phyloP scores from a whole-genome alignment of 305 asterid genomes.

The Fraxinus angustifolia region DNA sequence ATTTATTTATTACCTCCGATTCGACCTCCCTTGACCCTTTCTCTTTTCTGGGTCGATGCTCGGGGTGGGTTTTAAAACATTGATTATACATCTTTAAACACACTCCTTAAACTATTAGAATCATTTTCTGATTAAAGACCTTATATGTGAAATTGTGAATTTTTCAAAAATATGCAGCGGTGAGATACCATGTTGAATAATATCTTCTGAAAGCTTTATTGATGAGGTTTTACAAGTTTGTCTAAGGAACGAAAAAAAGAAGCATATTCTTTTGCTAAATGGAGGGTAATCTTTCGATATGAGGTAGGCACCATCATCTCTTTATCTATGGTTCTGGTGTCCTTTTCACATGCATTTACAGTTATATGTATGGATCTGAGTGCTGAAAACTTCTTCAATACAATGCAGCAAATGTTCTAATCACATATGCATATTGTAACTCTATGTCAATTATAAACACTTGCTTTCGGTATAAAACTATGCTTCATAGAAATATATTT shows the following conservation, averaged over 20 bases:
- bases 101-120: neutral
- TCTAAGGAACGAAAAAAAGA: neutral
- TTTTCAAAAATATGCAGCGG: neutral
- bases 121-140: neutral
- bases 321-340: neutral
- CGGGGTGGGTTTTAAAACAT: too few relatives aligned
- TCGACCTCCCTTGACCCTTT: too few relatives aligned
- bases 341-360: neutral
- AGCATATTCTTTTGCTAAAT: neutral
- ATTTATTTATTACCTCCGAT: too few relatives aligned
- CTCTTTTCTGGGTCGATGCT: too few relatives aligned
- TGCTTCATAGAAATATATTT: neutral
- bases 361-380: neutral
- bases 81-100: neutral
- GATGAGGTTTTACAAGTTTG: neutral
- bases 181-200: neutral
- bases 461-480: neutral
- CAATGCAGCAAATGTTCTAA: neutral
- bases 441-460: neutral
- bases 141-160: neutral
- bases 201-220: neutral
- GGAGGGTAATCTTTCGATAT: neutral
- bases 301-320: neutral
- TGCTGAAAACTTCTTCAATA: neutral
- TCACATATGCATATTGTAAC: neutral